Evolutionary conservation across 2,329 filamentous ascomycete genomes (phyloP).

Genomic region (Fusarium humuli): DNA sequence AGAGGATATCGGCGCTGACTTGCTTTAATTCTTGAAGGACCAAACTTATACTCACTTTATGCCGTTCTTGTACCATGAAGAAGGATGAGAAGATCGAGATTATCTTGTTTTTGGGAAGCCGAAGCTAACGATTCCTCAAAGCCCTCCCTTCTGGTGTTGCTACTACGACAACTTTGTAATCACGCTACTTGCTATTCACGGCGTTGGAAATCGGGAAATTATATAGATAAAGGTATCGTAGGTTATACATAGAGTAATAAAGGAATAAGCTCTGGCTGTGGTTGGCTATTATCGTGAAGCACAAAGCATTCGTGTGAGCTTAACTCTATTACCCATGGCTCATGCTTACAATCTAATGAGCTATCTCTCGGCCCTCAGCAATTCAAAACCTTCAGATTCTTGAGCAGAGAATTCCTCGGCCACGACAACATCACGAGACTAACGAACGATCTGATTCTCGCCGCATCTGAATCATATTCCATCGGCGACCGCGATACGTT

Average conservation of each 20-base stretch:
- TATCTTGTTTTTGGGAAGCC: constrained; percentile 16
- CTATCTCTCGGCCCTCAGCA: not conserved
- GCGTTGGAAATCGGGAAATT: constrained; percentile 10
- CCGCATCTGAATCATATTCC: not conserved
- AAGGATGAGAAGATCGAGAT: constrained; percentile 31
- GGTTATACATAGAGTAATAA: constrained; percentile 9
- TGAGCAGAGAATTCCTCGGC: not conserved
- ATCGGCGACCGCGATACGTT: not conserved
- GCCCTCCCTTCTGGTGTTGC: constrained; percentile 5
- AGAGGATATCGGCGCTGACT: constrained; percentile 14
- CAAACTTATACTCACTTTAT: constrained; percentile 10
- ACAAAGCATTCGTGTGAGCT: not conserved
- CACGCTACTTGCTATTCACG: constrained; percentile 1
- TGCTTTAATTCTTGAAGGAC: constrained; percentile 2
- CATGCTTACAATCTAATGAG: not conserved
- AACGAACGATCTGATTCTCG: not conserved
- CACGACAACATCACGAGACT: not conserved
- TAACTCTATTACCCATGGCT: not conserved
- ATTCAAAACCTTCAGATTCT: not conserved
- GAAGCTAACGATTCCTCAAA: constrained; percentile 35
- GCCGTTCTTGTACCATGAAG: not conserved
- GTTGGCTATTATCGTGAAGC: not conserved
- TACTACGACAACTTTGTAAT: constrained; percentile 6
- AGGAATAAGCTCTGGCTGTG: not conserved
- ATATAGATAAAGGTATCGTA: constrained; percentile 8